Conservation (phyloP, 805 yeast genomes). For the Citeromyces matritensis region DNA sequence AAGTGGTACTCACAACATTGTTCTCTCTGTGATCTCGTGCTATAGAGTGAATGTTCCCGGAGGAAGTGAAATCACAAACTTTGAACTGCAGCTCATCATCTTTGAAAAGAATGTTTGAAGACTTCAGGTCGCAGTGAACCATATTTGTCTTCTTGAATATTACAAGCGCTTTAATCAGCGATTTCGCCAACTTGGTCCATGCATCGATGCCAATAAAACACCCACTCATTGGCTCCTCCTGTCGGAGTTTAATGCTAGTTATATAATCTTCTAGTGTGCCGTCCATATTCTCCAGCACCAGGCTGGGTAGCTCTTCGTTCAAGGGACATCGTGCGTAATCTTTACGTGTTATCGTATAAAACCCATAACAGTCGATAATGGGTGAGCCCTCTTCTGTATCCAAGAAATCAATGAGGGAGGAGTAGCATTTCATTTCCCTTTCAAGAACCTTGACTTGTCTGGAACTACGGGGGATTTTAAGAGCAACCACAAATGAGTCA, state of each 20-base stretch:
- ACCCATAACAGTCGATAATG: constrained; percentile 2
- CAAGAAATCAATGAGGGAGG: too few relatives aligned
- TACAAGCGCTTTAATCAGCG: constrained; percentile 11
- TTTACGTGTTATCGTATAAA: constrained; percentile 1
- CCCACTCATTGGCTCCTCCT: constrained; percentile 2
- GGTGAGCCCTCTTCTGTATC: too few relatives aligned
- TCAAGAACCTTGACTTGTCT: too few relatives aligned
- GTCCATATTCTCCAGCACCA: constrained; percentile 13
- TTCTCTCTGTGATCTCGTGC: constrained; percentile 5
- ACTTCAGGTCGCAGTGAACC: constrained; percentile 33
- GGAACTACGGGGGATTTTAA: too few relatives aligned
- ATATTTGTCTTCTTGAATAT: constrained; percentile 12
- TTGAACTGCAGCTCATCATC: constrained; percentile 14
- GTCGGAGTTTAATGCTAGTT: background rate
- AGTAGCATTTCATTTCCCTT: too few relatives aligned
- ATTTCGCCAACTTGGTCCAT: constrained; percentile 17
- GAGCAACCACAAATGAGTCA: too few relatives aligned
- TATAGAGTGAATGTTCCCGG: constrained; percentile 9
- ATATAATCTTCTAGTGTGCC: constrained; percentile 12
- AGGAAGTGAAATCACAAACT: constrained; percentile 33
- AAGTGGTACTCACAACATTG: constrained; percentile 16
- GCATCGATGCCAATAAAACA: constrained; percentile 9
- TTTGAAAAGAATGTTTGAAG: constrained; percentile 23
- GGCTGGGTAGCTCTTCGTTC: constrained; percentile 9
- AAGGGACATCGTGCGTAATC: constrained; percentile 1